Percentiles rank a stretch among this genome's conserved stretches.
These are phyloP conservation scores for Styphnolobium japonicum DNA, from an alignment of 306 rosid species.

Conservation along the genomic window DNA sequence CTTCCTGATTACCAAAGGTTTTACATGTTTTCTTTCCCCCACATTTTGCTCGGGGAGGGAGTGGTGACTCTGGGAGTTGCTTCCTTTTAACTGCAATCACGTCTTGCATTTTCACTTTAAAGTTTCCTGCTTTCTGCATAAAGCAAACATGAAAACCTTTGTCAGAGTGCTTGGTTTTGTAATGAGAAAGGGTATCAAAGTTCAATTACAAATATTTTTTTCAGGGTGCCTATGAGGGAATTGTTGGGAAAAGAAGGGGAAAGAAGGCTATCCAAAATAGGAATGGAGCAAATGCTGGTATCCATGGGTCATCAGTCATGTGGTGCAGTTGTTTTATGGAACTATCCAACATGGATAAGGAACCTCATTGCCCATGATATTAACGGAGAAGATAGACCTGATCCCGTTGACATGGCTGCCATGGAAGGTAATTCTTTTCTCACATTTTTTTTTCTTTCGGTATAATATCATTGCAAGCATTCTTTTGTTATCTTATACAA, in stretches of 20 bases:
- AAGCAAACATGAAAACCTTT: not conserved
- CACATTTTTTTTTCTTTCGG: too few species aligned
- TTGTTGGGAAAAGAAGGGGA: slow-evolving; percentile 68
- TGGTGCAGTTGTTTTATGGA: slow-evolving; percentile 66
- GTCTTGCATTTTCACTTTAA: not conserved
- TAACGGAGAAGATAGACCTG: slow-evolving; percentile 70
- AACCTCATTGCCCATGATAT: slow-evolving; percentile 62
- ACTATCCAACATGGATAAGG: slow-evolving; percentile 74
- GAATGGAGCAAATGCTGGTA: slow-evolving; percentile 59
- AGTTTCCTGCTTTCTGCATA: not conserved
- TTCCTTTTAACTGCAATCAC: not conserved
- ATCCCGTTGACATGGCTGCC: slow-evolving; percentile 69
- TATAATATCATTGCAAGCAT: not conserved
- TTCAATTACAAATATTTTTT: slow-evolving; percentile 1
- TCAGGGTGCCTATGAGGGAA: slow-evolving; percentile 64
- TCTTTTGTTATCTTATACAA: not conserved
- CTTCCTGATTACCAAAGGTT: too few species aligned
- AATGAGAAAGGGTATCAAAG: slow-evolving; percentile 9
- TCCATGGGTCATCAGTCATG: slow-evolving; percentile 77
- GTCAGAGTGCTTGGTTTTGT: not conserved
- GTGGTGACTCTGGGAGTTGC: too few species aligned
- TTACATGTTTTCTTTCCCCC: too few species aligned
- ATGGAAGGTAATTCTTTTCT: slow-evolving; percentile 50
- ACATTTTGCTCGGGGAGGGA: too few species aligned
- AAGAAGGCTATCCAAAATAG: slow-evolving; percentile 50